Evolutionary conservation across 306 rosid genomes (phyloP), one percentile per base, ranked within the genome.

Genomic region (Cercis canadensis): DNA sequence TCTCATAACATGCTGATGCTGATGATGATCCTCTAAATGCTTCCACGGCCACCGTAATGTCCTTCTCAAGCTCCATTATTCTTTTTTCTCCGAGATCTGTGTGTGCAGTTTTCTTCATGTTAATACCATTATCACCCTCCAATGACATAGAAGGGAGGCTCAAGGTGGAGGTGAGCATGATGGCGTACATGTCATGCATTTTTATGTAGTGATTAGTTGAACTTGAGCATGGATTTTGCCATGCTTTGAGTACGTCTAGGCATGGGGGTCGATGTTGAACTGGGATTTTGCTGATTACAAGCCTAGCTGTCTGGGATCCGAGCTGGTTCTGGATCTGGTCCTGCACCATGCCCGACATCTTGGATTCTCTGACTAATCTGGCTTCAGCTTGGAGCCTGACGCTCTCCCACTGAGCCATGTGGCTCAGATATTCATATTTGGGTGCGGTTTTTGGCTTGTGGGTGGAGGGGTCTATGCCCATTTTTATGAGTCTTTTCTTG

Each of bases 191-290:
- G 67, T 69, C 70, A 18, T 67, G 79, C 73, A 75, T 67, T 47
- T 36, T 66, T 14, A 10, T 12, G 51, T n/a, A 37, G 32, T 18
- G 13, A 8, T 18, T 47, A 24, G 1, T 75, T 14, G 74, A 24
- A 4, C 62, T 69, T 0, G 79, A 62, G 85, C 90, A 85, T n/a
- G 80, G 67, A 18, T 57, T 69, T 24, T 81, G 88, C 96, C 92
- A 87, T 0, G 85, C 93, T 47, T 82, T 87, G 69, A 84, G 85
- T 11, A 87, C 75, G 71, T 89, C 74, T 6, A 79, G 84, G 71
- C 78, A 80, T 0, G 77, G 84, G 2, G 59, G 88, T 0, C 19
- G 72, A 0, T 70, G 79, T 6, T 31, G 58, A 8, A 77, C 53
- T 0, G 80, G 15, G n/a, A n/a, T n/a, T n/a, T n/a, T n/a, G n/a